Base-by-base conservation (phyloP, 345 rosid species). In the Murraya koenigii region DNA sequence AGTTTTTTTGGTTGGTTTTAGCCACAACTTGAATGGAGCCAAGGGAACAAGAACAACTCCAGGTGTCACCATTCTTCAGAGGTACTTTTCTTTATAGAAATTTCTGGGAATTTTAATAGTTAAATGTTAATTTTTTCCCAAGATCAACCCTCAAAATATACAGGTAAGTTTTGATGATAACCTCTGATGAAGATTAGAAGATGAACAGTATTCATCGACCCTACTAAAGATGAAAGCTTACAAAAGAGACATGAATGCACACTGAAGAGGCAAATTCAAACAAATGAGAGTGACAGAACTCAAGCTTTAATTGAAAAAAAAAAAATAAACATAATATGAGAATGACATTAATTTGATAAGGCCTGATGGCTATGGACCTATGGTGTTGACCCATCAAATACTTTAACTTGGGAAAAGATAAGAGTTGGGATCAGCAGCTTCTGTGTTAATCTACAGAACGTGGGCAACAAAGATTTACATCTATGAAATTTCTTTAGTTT, bases 11-110 rank as follows among this genome's bases (percentile, higher is more conserved):
- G 44, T 79, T 62, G 73, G 63, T 68, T 79, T 76, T 23, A 35
- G 83, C 68, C 23, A 75, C 65, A 71, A 71, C 67, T 66, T 70
- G 74, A 72, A 66, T 72, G 74, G 74, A 77, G 65, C 75, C 78
- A 61, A 32, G 61, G 58, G 71, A 2, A 22, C 54, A 75, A 61
- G 71, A 2, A 22, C 61, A 75, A 61, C 70, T 78, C 82, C 80
- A 67, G 30, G 52, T 60, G 80, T 72, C 75, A 64, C n/a, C 49
- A 66, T 14, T 52, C 58, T 35, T 68, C 41, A 75, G 54, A 28
- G 23, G 39, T 26, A 4, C 61, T 70, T 39, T 67, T 49, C 59
- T 69, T 47, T 17, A 7, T 8, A 19, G 69, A 65, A 65, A 65
- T 22, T 64, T 65, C 69, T 35, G 26, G 69, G 69, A 35, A 65